These are phyloP conservation scores for Aspergillus quadrilineatus DNA, from an alignment of 2,329 filamentous ascomycete species.

Conservation along the genomic window DNA sequence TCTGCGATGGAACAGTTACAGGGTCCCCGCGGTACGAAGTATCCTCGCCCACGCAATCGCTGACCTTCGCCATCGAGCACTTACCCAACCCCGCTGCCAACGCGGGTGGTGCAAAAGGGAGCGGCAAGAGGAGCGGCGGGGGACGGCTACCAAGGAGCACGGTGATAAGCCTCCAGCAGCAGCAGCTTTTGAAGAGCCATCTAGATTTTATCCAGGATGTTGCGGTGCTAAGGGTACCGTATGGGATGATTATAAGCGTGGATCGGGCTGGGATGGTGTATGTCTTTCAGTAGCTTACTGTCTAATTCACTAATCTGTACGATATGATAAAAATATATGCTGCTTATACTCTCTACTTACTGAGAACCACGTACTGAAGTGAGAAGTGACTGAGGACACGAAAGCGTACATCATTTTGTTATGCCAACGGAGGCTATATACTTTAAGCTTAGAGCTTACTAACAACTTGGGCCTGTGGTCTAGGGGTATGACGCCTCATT, in stretches of 20 bases:
- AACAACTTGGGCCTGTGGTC: slow-evolving; percentile 7
- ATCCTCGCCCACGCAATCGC: slow-evolving; percentile 60
- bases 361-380: no score
- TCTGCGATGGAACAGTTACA: slow-evolving; percentile 53
- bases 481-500: slow-evolving; percentile 8
- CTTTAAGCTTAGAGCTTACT: not conserved
- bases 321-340: not conserved
- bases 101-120: slow-evolving; percentile 25
- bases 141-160: slow-evolving; percentile 67
- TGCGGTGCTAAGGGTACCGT: slow-evolving; percentile 82
- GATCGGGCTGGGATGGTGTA: slow-evolving; percentile 88
- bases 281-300: slow-evolving; percentile 58
- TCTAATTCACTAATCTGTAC: not conserved
- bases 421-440: no score
- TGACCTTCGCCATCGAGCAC: slow-evolving; percentile 67
- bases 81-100: slow-evolving; percentile 42
- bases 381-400: no score
- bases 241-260: slow-evolving; percentile 87
- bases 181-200: slow-evolving; percentile 80
- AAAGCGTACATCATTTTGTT: no score
- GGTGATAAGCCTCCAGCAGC: slow-evolving; percentile 84
- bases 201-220: slow-evolving; percentile 86
- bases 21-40: slow-evolving; percentile 68
- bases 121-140: slow-evolving; percentile 37
- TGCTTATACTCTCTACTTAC: not conserved